Base-by-base conservation (phyloP, 1,139 yeast species). In the Taphrina betulina region DNA sequence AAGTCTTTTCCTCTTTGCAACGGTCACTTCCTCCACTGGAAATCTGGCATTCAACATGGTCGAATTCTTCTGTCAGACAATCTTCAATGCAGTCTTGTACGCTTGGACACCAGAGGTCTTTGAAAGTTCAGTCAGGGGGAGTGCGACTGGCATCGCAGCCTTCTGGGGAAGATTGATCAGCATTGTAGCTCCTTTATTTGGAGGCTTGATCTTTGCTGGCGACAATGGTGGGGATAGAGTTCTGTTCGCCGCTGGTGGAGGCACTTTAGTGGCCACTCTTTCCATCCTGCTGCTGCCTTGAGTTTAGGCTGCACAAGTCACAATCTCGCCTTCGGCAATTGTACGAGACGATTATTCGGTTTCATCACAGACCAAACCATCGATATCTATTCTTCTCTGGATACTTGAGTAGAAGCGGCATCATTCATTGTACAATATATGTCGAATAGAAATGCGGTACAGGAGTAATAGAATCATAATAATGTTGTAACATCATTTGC, bases 101-200 rank as follows among this genome's bases (percentile, higher is more conserved):
- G 83, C 82, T 1, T 79, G 76, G 60, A 77, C 82, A 1, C 83
- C 83, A 0, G 84, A 80, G 65, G 79, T 78, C 36, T 72, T 80
- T 66, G 83, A 83, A 0, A 72, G 82, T 1, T 68, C 70, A 17
- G 79, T 79, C 20, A 69, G 84, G 62, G 79, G 79, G 2, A 79
- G 83, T 0, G 83, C 83, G 17, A 74, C 75, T 62, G 80, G 80
- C 8, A 43, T 43, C n/a, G 48, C 48, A 1, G 37, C 48, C 2
- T 43, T 43, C 29, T 43, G 48, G 48, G 48, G 48, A 3, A 12
- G 48, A 2, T 23, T 20, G 23, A 28, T 43, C 28, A 43, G 48
- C 17, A 43, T 43, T 16, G 22, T 43, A 8, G 48, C 48, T 3
- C 48, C 48, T 3, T 19, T 43, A 3, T n/a, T 43, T 5, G 48